phyloP scores from a whole-genome alignment of 2,329 filamentous ascomycete genomes.

The Fusarium lateritium region DNA sequence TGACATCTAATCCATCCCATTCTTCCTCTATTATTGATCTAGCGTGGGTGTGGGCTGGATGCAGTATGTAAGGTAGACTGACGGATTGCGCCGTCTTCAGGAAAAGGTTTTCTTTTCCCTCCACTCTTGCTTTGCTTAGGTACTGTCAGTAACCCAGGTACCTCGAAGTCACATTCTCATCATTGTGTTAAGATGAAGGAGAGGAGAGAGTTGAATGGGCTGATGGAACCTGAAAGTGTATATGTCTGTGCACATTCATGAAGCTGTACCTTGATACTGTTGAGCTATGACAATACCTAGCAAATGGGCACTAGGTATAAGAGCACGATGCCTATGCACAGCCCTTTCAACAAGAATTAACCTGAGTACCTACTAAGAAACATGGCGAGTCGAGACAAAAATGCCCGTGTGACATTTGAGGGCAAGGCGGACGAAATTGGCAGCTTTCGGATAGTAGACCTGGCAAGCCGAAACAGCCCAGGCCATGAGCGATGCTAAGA shows the following conservation, averaged over 20 bases:
- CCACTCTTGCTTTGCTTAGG: neutral
- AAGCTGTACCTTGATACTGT: neutral
- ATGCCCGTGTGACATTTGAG: conserved; percentile 9
- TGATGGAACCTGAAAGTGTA: neutral
- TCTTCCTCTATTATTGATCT: conserved; percentile 20
- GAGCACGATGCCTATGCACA: neutral
- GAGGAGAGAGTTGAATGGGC: neutral
- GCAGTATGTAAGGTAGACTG: conserved; percentile 20
- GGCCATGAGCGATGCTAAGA: conserved; percentile 17
- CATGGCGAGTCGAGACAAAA: conserved; percentile 11
- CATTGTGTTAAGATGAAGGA: neutral
- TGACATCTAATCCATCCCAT: conserved; percentile 14
- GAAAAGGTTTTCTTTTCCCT: conserved; percentile 3
- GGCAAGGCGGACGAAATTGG: conserved; percentile 35
- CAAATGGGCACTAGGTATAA: neutral
- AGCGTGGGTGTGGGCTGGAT: conserved; percentile 26
- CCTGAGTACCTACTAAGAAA: conserved; percentile 9
- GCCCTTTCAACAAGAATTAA: conserved; percentile 2
- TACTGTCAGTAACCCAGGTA: neutral
- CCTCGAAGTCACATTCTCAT: neutral
- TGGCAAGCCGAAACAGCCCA: conserved; percentile 19
- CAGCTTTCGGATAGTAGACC: conserved; percentile 14
- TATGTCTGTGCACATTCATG: neutral
- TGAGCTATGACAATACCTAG: neutral
- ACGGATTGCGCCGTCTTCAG: conserved; percentile 27